A percentile compares a stretch with the other conserved stretches of the same genome.
These are phyloP conservation scores for Phytophthora chlamydospora DNA, from an alignment of 352 stramenopile genomes.

Conservation along the genomic window DNA sequence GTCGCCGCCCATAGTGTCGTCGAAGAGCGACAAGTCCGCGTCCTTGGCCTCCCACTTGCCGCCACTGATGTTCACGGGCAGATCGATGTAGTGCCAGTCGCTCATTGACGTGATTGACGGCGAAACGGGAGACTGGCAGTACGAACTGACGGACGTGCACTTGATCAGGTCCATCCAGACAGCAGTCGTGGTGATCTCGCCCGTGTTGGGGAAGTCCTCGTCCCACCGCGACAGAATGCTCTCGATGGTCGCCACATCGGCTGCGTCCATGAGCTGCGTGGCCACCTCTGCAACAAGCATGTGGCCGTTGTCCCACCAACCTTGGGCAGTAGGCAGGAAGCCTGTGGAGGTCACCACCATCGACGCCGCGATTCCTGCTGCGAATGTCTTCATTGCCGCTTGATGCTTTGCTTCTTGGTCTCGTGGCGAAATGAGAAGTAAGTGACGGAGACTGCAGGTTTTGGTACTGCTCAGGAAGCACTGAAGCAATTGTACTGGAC, in stretches of 20 bases:
- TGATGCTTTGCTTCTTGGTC: background rate
- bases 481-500: background rate
- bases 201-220: constrained; percentile 54
- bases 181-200: constrained; percentile 36
- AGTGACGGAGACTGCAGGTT: background rate
- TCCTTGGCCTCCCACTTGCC: constrained; percentile 34
- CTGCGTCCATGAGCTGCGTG: constrained; percentile 46
- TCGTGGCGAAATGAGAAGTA: constrained; percentile 8
- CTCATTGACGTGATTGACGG: constrained; percentile 56
- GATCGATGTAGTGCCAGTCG: constrained; percentile 71
- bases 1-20: constrained; percentile 50
- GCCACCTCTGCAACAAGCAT: constrained; percentile 53
- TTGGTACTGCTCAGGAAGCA: background rate
- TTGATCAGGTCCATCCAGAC: constrained; percentile 61
- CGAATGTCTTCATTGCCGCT: constrained; percentile 36
- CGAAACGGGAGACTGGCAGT: constrained; percentile 34
- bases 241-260: constrained; percentile 46
- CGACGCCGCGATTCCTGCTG: constrained; percentile 3
- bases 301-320: constrained; percentile 64
- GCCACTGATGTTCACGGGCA: constrained; percentile 60
- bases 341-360: constrained; percentile 3
- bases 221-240: constrained; percentile 41
- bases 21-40: constrained; percentile 47
- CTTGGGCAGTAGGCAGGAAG: constrained; percentile 23
- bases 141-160: constrained; percentile 42